Percentiles rank a stretch among this genome's conserved stretches.
Evolutionary conservation across 768 basidiomycete species (phyloP).

Genomic region (Kwoniella mangroviensis): DNA sequence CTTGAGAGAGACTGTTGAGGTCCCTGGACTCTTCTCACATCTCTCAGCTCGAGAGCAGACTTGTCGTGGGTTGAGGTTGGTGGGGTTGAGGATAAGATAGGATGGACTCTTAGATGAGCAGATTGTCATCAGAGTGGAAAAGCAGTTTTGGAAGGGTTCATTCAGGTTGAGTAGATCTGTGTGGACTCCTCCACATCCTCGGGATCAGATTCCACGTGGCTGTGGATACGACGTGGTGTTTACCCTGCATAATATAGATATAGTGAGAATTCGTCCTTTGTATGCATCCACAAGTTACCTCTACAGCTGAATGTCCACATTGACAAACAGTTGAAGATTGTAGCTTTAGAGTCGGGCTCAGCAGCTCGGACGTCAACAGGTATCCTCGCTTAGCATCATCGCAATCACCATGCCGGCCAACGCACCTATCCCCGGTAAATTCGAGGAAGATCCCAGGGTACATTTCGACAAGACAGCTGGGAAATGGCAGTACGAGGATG

Average conservation of each 20-base stretch:
- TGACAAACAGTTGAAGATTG: too few relatives aligned
- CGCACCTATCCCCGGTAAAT: slow-evolving; percentile 58
- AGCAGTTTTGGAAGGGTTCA: too few relatives aligned
- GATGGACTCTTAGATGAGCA: not conserved
- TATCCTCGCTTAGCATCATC: not conserved
- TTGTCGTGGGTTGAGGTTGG: too few relatives aligned
- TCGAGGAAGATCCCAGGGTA: slow-evolving; percentile 79
- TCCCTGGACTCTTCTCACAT: slow-evolving; percentile 1
- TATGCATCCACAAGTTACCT: not conserved
- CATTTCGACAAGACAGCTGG: slow-evolving; percentile 75
- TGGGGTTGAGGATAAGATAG: not conserved
- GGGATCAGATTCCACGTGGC: not conserved
- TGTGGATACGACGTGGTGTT: slow-evolving; percentile 3
- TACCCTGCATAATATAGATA: not conserved
- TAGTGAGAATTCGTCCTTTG: not conserved
- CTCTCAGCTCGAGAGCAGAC: not conserved
- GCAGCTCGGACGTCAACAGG: too few relatives aligned
- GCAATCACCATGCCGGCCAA: slow-evolving; percentile 23
- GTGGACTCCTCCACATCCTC: not conserved
- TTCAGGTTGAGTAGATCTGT: slow-evolving; percentile 2
- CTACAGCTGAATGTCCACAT: too few relatives aligned
- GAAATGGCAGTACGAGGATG: slow-evolving; percentile 88
- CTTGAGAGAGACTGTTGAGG: slow-evolving; percentile 9
- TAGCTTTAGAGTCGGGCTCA: too few relatives aligned
- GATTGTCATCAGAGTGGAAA: not conserved